Percentiles rank a stretch among this genome's conserved stretches.
phyloP scores from a whole-genome alignment of 352 stramenopile species.

The Phytophthora lateralis region DNA sequence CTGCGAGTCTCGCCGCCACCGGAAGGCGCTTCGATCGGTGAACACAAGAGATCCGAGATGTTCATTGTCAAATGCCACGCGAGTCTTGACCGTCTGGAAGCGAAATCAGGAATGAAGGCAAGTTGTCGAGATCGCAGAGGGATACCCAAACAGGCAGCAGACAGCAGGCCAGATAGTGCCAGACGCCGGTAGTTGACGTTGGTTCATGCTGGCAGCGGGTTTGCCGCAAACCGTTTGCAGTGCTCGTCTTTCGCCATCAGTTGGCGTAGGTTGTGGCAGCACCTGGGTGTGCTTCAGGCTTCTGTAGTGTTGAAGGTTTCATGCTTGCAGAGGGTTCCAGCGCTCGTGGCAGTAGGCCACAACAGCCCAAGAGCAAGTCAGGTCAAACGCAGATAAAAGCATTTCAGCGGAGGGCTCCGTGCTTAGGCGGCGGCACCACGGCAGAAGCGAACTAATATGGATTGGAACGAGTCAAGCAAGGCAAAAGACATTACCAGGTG shows the following conservation, averaged over 20 bases:
- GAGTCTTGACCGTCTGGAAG: not conserved
- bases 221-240: too few relatives aligned
- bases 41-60: slow-evolving; percentile 19
- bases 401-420: not conserved
- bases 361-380: not conserved
- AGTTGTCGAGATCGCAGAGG: too few relatives aligned
- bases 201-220: too few relatives aligned
- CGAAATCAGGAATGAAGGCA: not conserved
- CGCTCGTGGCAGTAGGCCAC: too few relatives aligned
- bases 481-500: slow-evolving; percentile 1
- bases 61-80: slow-evolving; percentile 2
- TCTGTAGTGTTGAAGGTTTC: too few relatives aligned
- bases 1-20: not conserved
- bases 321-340: too few relatives aligned
- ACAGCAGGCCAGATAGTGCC: not conserved
- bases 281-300: too few relatives aligned
- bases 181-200: not conserved
- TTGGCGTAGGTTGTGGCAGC: too few relatives aligned
- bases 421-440: too few relatives aligned
- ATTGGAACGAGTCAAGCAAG: not conserved
- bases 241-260: too few relatives aligned
- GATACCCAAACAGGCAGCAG: not conserved
- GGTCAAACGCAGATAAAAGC: not conserved
- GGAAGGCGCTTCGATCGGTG: not conserved
- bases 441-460: too few relatives aligned